Base-by-base conservation (phyloP, 2,329 filamentous ascomycete species). In the Ceratocystis diversiconidia region DNA sequence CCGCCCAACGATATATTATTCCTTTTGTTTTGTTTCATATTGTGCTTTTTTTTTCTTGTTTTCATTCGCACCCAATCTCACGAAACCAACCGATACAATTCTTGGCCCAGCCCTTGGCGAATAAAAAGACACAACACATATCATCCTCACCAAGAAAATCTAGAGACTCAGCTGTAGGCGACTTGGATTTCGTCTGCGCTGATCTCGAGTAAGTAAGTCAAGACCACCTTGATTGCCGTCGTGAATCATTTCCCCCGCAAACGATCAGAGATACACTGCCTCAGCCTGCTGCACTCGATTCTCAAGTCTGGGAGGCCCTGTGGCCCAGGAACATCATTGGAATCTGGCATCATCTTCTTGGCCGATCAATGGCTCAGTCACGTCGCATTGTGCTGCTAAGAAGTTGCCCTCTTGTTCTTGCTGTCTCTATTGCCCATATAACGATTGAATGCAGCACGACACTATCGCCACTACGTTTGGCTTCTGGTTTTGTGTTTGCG, bases 81-180 rank as follows among this genome's bases (percentile, higher is more conserved):
- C 55, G 32, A 60, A 25, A 19, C 43, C 43, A 52, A 43, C n/a
- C 50, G 15, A 30, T 25, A 28, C 19, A n/a, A 36, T 62, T 62
- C 30, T 30, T 63, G 22, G 28, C 28, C 46, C 32, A n/a, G 44
- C 7, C 28, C 43, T 59, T 22, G 30, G 46, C 22, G n/a, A 43
- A 44, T 15, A 44, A 61, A 15, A 43, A 43, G 32, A 22, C 46
- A 61, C 60, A 61, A 10, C 36, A 44, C 5, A 19, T 28, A 25
- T 41, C 36, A 12, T 17, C 60, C 12, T 61, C 43, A 61, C 60
- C 17, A 36, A 36, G 12, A 30, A 32, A 2, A 10, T 8, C 17
- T 25, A 61, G 80, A 83, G 80, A 78, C 74, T 79, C 80, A 81
- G 82, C 76, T 77, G 80, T 81, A 82, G 82, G 79, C 82, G 82